Evolutionary conservation across 106 monocot species (phyloP).

Genomic region (Xerophyta viscosa): DNA sequence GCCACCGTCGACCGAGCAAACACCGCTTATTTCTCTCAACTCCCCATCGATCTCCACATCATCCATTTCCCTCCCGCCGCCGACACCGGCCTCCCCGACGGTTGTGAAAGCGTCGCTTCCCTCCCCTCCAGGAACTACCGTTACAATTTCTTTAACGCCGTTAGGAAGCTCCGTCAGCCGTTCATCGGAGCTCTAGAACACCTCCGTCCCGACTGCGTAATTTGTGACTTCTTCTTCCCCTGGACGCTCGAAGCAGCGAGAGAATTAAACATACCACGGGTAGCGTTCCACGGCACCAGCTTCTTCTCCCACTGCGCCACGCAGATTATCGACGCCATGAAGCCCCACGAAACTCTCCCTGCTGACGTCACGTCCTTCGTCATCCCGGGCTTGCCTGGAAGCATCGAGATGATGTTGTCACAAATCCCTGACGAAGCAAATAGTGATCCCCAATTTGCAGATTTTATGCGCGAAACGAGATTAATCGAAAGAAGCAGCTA

Average conservation of each 20-base stretch:
- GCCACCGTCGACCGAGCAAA: background rate
- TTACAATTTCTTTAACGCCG: background rate
- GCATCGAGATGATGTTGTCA: constrained; percentile 5
- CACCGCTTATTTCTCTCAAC: background rate
- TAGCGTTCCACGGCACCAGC: constrained; percentile 14
- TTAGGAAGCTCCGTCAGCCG: background rate
- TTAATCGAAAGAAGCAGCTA: background rate
- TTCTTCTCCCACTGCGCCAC: constrained; percentile 4
- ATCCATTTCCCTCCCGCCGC: too few species aligned
- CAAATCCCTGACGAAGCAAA: background rate
- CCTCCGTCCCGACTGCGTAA: constrained; percentile 1
- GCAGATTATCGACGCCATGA: too few species aligned
- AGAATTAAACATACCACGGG: constrained; percentile 5
- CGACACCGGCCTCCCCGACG: background rate
- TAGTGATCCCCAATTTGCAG: background rate
- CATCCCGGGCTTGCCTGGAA: constrained; percentile 8
- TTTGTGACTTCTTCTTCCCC: constrained; percentile 11
- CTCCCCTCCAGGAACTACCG: background rate
- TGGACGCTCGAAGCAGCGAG: constrained; percentile 8
- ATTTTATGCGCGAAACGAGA: background rate
- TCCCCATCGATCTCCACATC: too few species aligned
- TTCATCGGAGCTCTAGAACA: constrained; percentile 5
- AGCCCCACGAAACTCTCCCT: background rate
- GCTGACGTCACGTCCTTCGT: background rate
- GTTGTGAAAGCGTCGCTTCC: background rate